Evolutionary conservation across 2,329 filamentous ascomycete species (phyloP), one percentile per base, ranked within the genome.

Genomic region (Grosmannia serpens): DNA sequence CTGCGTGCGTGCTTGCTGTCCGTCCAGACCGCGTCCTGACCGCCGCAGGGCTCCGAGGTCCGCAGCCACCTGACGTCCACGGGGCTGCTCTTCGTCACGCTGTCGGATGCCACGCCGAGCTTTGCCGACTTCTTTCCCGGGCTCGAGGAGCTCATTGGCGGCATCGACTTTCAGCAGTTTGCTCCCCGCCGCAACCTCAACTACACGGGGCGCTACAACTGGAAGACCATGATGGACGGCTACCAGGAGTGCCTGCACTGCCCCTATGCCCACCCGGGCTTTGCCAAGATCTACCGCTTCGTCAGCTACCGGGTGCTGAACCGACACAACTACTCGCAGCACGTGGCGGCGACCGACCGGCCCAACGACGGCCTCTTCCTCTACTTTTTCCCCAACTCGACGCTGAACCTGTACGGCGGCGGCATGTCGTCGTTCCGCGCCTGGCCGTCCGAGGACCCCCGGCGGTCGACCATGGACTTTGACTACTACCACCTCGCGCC

Each of bases 171-270:
- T n/a, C 52, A 35, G n/a, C 46, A 53, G 53, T 31, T 56, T 2
- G 33, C 20, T 2, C 58, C 33, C 5, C 46, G 47, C 9, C 53
- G 58, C 13, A 20, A 26, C 27, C 58, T 59, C 46, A 15, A 38
- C 13, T 59, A 59, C 38, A n/a, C 20, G 24, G 58, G 58, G 33
- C 47, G 49, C 33, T 59, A 59, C 27, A 59, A 59, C 58, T 59
- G 58, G 58, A 59, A 59, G 58, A 56, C 58, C 3, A 51, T 59
- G 47, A 56, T 59, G 22, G 58, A 59, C 38, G 58, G 58, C 24
- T 59, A 33, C 47, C 58, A 59, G 38, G 58, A 59, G 46, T 59
- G 58, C 22, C 49, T 59, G 3, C 58, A 59, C 53, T 59, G 58
- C 11, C 58, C 58, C 9, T 59, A 55, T 47, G 53, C 58, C 1